Conservation (phyloP, 208 protist genomes). For the Plasmodiophora brassicae region DNA sequence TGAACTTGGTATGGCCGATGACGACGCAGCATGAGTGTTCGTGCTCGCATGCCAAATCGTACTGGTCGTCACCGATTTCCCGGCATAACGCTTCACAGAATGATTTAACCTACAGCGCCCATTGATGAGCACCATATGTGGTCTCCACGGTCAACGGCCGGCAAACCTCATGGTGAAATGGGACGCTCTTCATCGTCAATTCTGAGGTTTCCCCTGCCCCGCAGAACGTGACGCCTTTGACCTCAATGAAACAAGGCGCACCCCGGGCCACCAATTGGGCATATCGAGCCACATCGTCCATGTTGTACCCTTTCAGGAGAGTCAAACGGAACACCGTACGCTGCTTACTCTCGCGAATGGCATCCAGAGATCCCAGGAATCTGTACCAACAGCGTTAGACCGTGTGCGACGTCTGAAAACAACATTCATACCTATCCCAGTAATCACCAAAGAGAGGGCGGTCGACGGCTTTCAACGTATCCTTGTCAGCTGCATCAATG, state of each 20-base stretch:
- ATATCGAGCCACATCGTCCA: slow-evolving; percentile 55
- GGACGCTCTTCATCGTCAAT: slow-evolving; percentile 43
- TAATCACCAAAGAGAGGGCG: slow-evolving; percentile 50
- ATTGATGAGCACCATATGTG: not conserved
- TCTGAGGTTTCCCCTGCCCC: slow-evolving; percentile 28
- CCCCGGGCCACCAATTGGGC: slow-evolving; percentile 19
- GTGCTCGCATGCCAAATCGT: slow-evolving; percentile 48
- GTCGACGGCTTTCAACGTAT: slow-evolving; percentile 48
- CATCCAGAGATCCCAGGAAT: slow-evolving; percentile 28
- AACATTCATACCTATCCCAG: slow-evolving; percentile 42
- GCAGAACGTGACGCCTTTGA: slow-evolving; percentile 52
- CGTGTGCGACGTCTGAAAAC: not conserved
- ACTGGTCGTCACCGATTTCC: not conserved
- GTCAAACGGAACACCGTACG: slow-evolving; percentile 91
- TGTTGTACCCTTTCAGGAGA: slow-evolving; percentile 86
- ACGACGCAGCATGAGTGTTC: slow-evolving; percentile 54
- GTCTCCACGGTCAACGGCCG: not conserved
- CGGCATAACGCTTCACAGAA: slow-evolving; percentile 26
- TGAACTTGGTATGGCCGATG: slow-evolving; percentile 40
- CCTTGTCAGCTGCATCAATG: slow-evolving; percentile 49
- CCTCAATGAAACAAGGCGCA: slow-evolving; percentile 41
- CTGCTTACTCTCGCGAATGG: slow-evolving; percentile 52
- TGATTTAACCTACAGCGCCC: slow-evolving; percentile 2
- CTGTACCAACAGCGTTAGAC: not conserved
- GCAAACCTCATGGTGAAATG: slow-evolving; percentile 7